These are phyloP conservation scores for Claviceps sp. DNA, from an alignment of 2,329 filamentous ascomycete species.

Conservation along the genomic window DNA sequence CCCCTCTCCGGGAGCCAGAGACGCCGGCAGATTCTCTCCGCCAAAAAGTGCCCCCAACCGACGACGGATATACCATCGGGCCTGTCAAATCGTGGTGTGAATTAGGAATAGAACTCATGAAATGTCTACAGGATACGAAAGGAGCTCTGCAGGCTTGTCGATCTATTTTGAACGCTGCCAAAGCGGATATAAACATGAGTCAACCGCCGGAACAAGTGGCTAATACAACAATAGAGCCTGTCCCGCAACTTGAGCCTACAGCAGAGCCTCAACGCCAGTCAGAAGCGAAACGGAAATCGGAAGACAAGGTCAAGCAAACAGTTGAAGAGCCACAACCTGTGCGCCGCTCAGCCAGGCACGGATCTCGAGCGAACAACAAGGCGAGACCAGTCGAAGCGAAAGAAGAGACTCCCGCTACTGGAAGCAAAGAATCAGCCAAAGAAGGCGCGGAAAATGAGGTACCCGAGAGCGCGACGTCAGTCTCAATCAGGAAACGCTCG, in stretches of 20 bases:
- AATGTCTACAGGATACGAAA: conserved; percentile 16
- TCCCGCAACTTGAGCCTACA: neutral
- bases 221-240: neutral
- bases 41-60: neutral
- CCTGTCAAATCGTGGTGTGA: conserved; percentile 19
- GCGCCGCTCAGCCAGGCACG: conserved; percentile 6
- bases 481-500: conserved; percentile 43
- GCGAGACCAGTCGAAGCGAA: conserved; percentile 7
- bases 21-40: neutral
- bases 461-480: conserved; percentile 24
- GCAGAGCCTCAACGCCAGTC: neutral
- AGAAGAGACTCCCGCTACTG: conserved; percentile 13
- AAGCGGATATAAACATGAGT: conserved; percentile 8
- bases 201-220: conserved; percentile 1
- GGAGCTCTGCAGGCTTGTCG: conserved; percentile 19
- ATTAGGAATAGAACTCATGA: conserved; percentile 21
- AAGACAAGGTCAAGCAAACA: conserved; percentile 2
- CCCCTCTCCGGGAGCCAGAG: neutral
- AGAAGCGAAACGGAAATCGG: neutral
- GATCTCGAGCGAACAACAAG: conserved; percentile 1
- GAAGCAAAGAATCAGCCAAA: conserved; percentile 14
- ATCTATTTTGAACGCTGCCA: conserved; percentile 12
- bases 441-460: conserved; percentile 13
- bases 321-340: conserved; percentile 3
- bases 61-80: neutral